Percentiles rank a stretch among this genome's conserved stretches.
Evolutionary conservation across 2,329 filamentous ascomycete species (phyloP).

Genomic region (Penicillium sumatraense): DNA sequence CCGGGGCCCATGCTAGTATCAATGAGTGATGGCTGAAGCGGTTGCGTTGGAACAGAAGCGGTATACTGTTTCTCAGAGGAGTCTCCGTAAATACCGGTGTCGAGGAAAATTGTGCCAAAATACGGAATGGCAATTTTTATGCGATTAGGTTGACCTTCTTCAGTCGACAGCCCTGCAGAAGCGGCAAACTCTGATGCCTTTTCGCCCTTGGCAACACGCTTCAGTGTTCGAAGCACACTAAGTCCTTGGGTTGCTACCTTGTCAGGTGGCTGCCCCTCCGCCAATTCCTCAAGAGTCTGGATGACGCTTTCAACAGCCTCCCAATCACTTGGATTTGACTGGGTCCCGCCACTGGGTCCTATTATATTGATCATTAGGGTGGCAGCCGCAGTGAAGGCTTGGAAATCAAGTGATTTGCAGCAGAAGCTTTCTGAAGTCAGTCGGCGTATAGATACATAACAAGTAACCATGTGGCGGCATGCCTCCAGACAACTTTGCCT

Average conservation of each 20-base stretch:
- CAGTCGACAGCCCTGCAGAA: not conserved
- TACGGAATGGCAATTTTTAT: conserved; percentile 18
- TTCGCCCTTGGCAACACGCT: not conserved
- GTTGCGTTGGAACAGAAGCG: not conserved
- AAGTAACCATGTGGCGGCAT: conserved; percentile 8
- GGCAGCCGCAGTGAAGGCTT: conserved; percentile 17
- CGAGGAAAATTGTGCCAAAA: conserved; percentile 14
- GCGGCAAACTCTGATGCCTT: too few species aligned
- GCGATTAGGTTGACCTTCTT: not conserved
- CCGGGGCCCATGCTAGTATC: not conserved
- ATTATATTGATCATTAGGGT: conserved; percentile 13
- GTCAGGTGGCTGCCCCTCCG: conserved; percentile 2
- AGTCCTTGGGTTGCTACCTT: conserved; percentile 10
- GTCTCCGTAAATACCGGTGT: not conserved
- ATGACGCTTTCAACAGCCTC: conserved; percentile 5
- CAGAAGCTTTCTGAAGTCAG: conserved; percentile 6
- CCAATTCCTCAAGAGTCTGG: not conserved
- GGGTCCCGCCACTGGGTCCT: not conserved
- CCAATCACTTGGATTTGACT: not conserved
- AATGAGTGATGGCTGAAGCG: not conserved
- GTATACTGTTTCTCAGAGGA: not conserved
- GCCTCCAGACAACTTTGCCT: conserved; percentile 12
- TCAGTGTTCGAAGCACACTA: conserved; percentile 7
- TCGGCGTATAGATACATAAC: conserved; percentile 9
- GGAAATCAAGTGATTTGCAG: conserved; percentile 16